Conservation (phyloP, 106 monocot species). For the Agapanthus africanus region DNA sequence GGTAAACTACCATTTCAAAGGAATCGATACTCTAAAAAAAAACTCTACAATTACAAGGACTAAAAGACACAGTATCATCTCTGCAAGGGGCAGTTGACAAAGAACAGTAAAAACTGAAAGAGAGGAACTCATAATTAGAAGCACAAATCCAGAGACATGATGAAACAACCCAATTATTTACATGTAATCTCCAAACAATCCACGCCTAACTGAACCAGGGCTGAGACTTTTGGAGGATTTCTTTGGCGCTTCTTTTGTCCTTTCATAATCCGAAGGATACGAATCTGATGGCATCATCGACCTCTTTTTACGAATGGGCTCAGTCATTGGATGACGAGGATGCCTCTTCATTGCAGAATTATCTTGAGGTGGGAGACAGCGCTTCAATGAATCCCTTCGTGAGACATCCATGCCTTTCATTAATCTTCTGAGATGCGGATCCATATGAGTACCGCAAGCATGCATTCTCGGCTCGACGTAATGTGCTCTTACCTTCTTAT, state of each 20-base stretch:
- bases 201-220: slow-evolving; percentile 6
- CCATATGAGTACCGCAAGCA: background rate
- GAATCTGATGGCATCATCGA: background rate
- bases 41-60: background rate
- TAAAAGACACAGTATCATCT: background rate
- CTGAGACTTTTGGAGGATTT: background rate
- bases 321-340: background rate
- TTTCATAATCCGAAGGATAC: background rate
- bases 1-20: too few species aligned
- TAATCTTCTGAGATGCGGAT: background rate
- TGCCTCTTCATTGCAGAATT: background rate
- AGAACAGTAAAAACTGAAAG: background rate
- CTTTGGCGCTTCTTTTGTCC: background rate
- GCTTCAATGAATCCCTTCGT: slow-evolving; percentile 19
- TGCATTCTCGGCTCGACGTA: background rate
- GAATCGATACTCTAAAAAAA: background rate
- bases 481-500: background rate
- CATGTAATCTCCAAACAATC: slow-evolving; percentile 8
- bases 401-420: slow-evolving; percentile 21
- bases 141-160: background rate
- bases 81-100: background rate
- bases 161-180: background rate
- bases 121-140: background rate
- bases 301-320: slow-evolving; percentile 9
- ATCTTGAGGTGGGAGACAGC: slow-evolving; percentile 8